Conservation (phyloP, 352 stramenopile species). For the Phytophthora capsici region DNA sequence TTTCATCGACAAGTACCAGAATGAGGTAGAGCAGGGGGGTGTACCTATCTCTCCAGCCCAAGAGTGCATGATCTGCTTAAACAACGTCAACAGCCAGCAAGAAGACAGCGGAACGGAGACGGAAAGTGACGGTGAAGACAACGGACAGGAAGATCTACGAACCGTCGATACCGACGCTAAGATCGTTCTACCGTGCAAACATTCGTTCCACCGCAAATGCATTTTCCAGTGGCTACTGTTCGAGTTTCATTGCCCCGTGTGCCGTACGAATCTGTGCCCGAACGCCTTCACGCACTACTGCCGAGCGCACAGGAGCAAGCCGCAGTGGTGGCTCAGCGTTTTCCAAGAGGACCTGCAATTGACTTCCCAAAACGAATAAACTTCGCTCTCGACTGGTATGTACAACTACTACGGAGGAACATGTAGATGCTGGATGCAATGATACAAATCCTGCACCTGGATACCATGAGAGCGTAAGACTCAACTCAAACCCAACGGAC, state of each 20-base stretch:
- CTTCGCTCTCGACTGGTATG: not conserved
- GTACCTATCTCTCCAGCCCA: not conserved
- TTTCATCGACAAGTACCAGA: not conserved
- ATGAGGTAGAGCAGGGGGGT: not conserved
- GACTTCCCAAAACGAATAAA: not conserved
- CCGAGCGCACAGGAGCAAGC: not conserved
- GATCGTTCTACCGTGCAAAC: not conserved
- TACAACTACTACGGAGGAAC: not conserved
- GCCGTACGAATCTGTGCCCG: slow-evolving; percentile 23
- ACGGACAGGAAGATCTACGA: not conserved
- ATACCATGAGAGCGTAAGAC: not conserved
- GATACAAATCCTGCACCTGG: too few relatives aligned
- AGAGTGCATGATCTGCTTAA: not conserved
- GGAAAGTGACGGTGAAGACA: not conserved
- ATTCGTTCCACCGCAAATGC: slow-evolving; percentile 52
- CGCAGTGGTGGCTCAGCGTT: not conserved
- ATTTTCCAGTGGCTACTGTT: slow-evolving; percentile 73
- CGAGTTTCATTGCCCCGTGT: slow-evolving; percentile 69
- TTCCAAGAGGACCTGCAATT: not conserved
- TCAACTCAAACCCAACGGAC: not conserved
- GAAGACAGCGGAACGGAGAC: not conserved
- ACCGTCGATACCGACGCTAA: not conserved
- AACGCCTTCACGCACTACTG: not conserved
- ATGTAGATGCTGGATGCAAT: too few relatives aligned
- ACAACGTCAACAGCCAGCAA: not conserved